These are phyloP conservation scores for Syzygium syzygioides DNA, from an alignment of 441 rosid species.

Conservation along the genomic window DNA sequence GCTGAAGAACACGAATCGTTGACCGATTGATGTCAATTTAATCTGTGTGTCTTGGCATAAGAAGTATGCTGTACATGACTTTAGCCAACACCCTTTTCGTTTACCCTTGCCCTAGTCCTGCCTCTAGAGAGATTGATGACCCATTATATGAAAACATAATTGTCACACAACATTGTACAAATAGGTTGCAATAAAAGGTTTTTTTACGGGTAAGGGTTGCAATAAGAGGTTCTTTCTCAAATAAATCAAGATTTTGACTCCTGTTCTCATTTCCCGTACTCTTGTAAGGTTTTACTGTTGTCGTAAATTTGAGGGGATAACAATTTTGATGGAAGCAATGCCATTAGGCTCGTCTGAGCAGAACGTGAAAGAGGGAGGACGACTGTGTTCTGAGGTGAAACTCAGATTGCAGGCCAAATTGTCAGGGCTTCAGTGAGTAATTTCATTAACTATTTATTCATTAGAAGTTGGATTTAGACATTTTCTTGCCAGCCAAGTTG, in stretches of 20 bases:
- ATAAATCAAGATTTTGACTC: not conserved
- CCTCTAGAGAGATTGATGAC: not conserved
- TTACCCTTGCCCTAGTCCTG: not conserved
- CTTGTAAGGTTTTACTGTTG: too few species aligned
- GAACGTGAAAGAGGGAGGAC: not conserved
- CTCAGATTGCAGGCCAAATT: not conserved
- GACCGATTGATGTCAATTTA: not conserved
- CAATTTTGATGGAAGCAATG: not conserved
- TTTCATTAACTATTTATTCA: not conserved
- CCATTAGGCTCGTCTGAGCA: not conserved
- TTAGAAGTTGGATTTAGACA: not conserved
- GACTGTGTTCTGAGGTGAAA: not conserved
- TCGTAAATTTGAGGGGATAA: not conserved
- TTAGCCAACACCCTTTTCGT: not conserved
- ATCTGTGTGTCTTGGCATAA: not conserved
- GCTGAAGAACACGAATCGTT: slow-evolving; percentile 31
- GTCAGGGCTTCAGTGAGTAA: not conserved
- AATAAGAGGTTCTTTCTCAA: not conserved
- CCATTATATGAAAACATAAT: not conserved
- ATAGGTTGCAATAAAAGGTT: not conserved
- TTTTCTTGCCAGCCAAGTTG: not conserved
- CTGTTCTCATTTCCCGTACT: not conserved
- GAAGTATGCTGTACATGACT: not conserved
- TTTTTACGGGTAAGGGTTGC: not conserved
- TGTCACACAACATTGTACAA: too few species aligned